These are phyloP conservation scores for Colletotrichum theobromicola DNA, from an alignment of 2,329 filamentous ascomycete species.

Conservation along the genomic window DNA sequence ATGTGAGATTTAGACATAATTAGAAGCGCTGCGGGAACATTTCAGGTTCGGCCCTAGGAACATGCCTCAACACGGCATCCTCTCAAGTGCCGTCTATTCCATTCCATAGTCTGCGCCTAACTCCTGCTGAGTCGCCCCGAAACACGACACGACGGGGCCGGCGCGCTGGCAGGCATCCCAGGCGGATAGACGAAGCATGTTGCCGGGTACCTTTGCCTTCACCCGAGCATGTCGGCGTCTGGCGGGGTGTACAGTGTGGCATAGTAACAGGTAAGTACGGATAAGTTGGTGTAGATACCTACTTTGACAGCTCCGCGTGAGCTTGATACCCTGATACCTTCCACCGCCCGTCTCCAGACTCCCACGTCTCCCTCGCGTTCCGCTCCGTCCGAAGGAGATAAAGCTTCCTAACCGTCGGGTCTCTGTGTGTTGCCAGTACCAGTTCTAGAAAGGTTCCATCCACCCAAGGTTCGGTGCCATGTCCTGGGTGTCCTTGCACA, in stretches of 20 bases:
- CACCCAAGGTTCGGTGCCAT: background rate
- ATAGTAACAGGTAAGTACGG: background rate
- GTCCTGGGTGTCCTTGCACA: background rate
- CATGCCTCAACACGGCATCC: background rate
- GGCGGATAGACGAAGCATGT: background rate
- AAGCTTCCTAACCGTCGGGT: slow-evolving; percentile 17
- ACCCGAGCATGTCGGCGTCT: background rate
- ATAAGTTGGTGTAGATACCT: background rate
- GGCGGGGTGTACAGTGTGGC: background rate
- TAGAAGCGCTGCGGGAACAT: background rate
- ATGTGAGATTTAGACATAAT: background rate
- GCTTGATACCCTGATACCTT: background rate
- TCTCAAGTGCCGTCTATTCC: background rate
- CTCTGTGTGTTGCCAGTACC: background rate
- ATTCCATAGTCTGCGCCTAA: background rate
- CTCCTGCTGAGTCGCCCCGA: background rate
- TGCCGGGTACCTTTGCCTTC: slow-evolving; percentile 1
- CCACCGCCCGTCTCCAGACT: background rate
- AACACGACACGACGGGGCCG: background rate
- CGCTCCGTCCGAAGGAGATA: slow-evolving; percentile 20
- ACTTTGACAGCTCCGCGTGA: background rate
- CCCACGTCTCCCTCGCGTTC: slow-evolving; percentile 4
- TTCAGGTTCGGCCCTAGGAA: background rate
- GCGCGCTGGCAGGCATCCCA: background rate
- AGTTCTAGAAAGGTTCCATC: slow-evolving; percentile 14